Conservation (phyloP, 148 eudicot genomes). For the Polygonum maritimum region DNA sequence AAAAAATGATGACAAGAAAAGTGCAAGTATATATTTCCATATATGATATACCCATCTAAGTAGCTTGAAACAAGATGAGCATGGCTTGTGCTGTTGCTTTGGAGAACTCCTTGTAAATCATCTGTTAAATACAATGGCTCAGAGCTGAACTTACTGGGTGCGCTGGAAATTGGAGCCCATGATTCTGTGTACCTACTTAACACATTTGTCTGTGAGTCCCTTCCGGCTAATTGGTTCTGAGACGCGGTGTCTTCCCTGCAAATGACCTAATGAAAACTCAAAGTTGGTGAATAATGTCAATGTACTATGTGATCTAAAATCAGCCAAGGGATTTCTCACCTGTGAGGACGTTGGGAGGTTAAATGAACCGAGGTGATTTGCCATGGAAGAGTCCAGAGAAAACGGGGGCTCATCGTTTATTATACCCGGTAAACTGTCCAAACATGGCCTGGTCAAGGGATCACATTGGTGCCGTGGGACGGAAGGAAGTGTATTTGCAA, state of each 20-base stretch:
- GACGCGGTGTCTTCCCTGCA: conserved; percentile 23
- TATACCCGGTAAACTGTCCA: conserved; percentile 22
- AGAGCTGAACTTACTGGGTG: not conserved
- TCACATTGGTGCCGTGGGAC: conserved; percentile 24
- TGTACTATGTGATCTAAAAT: not conserved
- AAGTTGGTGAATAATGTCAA: not conserved
- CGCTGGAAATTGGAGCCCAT: not conserved
- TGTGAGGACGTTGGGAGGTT: conserved; percentile 21
- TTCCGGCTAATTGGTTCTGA: conserved; percentile 17
- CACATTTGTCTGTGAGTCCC: conserved; percentile 15
- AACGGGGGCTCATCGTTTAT: conserved; percentile 21
- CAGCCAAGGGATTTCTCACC: conserved; percentile 22
- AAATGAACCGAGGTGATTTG: conserved; percentile 21
- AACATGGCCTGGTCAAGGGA: conserved; percentile 18
- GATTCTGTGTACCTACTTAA: conserved; percentile 26
- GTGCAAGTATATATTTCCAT: not conserved
- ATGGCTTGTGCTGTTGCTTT: not conserved
- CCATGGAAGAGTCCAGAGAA: conserved; percentile 25
- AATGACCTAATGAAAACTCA: conserved; percentile 17
- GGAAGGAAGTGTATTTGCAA: conserved; percentile 17
- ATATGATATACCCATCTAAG: conserved; percentile 1
- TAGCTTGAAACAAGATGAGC: not conserved
- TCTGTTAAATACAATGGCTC: not conserved
- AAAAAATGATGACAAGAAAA: not conserved
- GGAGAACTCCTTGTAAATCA: not conserved